Percentiles rank a stretch among this genome's conserved stretches.
These are phyloP conservation scores for Ogataea polymorpha DNA, from an alignment of 805 yeast genomes.

Conservation along the genomic window DNA sequence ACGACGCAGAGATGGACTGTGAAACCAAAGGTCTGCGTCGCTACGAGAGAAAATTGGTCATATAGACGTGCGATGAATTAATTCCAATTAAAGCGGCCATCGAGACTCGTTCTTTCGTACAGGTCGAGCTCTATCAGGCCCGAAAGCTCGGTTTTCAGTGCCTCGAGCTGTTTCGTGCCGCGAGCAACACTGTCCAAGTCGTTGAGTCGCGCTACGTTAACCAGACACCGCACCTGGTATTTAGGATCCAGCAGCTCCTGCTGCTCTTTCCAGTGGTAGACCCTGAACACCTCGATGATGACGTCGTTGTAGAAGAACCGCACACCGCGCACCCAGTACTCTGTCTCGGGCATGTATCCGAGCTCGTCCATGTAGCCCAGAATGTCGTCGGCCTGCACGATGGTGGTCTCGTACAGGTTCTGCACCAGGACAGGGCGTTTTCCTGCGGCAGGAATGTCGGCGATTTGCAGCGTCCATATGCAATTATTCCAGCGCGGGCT, in stretches of 20 bases:
- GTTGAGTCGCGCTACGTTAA: slow-evolving; percentile 68
- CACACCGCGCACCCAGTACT: slow-evolving; percentile 59
- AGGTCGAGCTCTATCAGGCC: slow-evolving; percentile 67
- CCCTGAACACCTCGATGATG: slow-evolving; percentile 55
- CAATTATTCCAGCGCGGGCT: slow-evolving; percentile 22
- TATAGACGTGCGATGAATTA: slow-evolving; percentile 17
- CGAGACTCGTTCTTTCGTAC: slow-evolving; percentile 81
- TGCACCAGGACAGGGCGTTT: slow-evolving; percentile 61
- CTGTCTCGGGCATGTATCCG: slow-evolving; percentile 66
- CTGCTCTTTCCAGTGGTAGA: slow-evolving; percentile 36
- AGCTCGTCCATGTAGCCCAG: slow-evolving; percentile 50
- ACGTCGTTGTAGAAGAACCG: slow-evolving; percentile 60
- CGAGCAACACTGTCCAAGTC: slow-evolving; percentile 70
- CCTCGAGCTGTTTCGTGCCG: slow-evolving; percentile 60
- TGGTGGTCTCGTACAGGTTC: slow-evolving; percentile 60
- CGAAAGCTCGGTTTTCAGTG: slow-evolving; percentile 59
- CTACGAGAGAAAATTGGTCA: slow-evolving; percentile 8
- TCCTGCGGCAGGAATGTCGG: slow-evolving; percentile 79
- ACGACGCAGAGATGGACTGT: slow-evolving; percentile 21
- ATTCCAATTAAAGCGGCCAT: slow-evolving; percentile 56
- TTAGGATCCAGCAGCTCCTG: slow-evolving; percentile 41
- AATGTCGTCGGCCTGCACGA: slow-evolving; percentile 47
- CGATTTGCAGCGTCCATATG: slow-evolving; percentile 61
- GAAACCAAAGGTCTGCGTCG: slow-evolving; percentile 11
- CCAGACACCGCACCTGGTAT: slow-evolving; percentile 59